These are phyloP conservation scores for Sphagnum magellanicum DNA, from an alignment of 228 moss, liverwort and hornwort genomes.

Conservation along the genomic window DNA sequence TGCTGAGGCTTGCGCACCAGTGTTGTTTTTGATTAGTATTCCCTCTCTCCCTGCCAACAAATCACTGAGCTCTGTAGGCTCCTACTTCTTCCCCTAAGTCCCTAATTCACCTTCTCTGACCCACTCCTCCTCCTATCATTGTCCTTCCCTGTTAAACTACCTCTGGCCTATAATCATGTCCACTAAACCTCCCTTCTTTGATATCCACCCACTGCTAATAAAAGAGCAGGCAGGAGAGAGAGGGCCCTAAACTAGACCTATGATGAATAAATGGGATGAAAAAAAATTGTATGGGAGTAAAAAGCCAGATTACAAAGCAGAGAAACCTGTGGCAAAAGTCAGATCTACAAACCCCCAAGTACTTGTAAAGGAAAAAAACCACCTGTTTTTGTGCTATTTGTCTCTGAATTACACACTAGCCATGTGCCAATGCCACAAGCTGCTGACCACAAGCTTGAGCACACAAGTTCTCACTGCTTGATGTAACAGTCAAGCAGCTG, in stretches of 20 bases:
- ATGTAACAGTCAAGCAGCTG: neutral
- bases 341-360: too few relatives aligned
- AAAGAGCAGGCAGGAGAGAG: neutral
- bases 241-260: neutral
- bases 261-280: neutral
- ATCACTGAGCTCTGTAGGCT: neutral
- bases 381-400: neutral
- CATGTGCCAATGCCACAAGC: neutral
- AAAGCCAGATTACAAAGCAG: neutral
- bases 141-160: neutral
- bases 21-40: neutral
- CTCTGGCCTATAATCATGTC: neutral
- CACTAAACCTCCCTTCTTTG: neutral
- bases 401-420: neutral
- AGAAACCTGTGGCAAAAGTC: too few relatives aligned
- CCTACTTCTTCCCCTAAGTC: neutral
- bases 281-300: neutral
- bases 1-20: neutral
- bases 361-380: too few relatives aligned
- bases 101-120: neutral
- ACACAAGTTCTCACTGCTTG: neutral
- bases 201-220: neutral
- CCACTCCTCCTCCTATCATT: neutral
- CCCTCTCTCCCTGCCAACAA: neutral
- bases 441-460: neutral